Evolutionary conservation across 495 filamentous ascomycete species (phyloP).

Genomic region (Penicillium canariense): DNA sequence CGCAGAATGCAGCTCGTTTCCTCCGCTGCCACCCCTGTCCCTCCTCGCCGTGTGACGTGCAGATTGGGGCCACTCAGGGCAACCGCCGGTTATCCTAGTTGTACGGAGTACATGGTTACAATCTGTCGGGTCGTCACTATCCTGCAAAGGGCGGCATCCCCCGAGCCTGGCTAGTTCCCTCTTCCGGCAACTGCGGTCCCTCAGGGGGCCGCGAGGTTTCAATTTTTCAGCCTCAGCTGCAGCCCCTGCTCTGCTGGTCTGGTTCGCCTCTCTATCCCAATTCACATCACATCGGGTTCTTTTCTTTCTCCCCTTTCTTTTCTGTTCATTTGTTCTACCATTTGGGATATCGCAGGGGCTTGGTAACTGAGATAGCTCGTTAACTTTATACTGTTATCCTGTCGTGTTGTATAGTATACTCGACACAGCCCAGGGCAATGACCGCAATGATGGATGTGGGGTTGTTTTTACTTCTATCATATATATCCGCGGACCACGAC

Average conservation of each 20-base stretch:
- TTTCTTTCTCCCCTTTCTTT: not conserved
- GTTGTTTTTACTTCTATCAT: not conserved
- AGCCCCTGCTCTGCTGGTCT: not conserved
- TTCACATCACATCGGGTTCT: not conserved
- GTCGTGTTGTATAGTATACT: not conserved
- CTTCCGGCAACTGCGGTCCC: not conserved
- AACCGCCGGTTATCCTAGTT: slow-evolving; percentile 1
- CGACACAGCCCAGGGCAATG: not conserved
- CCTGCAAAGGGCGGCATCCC: slow-evolving; percentile 6
- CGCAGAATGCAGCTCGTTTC: slow-evolving; percentile 7
- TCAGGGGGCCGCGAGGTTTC: slow-evolving; percentile 2
- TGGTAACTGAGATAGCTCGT: not conserved
- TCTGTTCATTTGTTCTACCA: not conserved
- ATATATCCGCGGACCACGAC: not conserved
- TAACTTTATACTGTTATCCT: no score
- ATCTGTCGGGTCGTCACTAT: slow-evolving; percentile 3
- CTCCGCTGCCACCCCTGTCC: not conserved
- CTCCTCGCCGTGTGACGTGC: slow-evolving; percentile 1
- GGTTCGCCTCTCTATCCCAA: not conserved
- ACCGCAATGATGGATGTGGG: not conserved
- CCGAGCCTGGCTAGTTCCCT: slow-evolving; percentile 3
- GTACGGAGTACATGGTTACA: not conserved
- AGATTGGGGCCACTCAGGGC: slow-evolving; percentile 9
- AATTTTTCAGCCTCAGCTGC: slow-evolving; percentile 21
- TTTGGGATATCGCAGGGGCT: not conserved